Evolutionary conservation across 768 basidiomycete genomes (phyloP).

Genomic region (Tephrocybe sp.): DNA sequence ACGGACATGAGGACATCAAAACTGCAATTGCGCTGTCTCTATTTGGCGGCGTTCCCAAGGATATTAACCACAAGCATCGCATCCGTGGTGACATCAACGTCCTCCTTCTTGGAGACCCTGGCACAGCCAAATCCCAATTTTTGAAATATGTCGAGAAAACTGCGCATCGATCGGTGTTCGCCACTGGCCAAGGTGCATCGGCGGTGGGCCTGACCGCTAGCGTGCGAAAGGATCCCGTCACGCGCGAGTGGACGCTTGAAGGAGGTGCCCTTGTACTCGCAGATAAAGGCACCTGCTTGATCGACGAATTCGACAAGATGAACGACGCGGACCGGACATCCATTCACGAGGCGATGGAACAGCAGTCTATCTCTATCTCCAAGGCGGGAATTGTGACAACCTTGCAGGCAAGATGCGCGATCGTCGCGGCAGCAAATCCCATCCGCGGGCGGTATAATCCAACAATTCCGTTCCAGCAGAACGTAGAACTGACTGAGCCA

Average conservation of each 20-base stretch:
- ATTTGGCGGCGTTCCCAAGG: slow-evolving; percentile 92
- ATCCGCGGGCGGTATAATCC: slow-evolving; percentile 97
- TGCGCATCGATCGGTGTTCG: slow-evolving; percentile 95
- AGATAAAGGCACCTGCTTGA: slow-evolving; percentile 96
- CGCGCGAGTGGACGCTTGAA: slow-evolving; percentile 97
- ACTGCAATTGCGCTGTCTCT: slow-evolving; percentile 94
- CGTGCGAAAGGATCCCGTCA: slow-evolving; percentile 97
- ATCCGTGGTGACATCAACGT: slow-evolving; percentile 99
- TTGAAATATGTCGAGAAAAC: slow-evolving; percentile 99
- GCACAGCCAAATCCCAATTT: slow-evolving; percentile 99
- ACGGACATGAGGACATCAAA: slow-evolving; percentile 99
- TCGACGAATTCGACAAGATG: slow-evolving; percentile 99
- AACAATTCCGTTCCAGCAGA: slow-evolving; percentile 97
- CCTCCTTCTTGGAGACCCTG: slow-evolving; percentile 94
- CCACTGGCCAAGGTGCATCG: slow-evolving; percentile 96
- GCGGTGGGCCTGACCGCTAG: slow-evolving; percentile 98
- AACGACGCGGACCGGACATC: slow-evolving; percentile 97
- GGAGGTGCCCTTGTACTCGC: slow-evolving; percentile 98
- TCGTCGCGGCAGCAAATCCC: slow-evolving; percentile 97
- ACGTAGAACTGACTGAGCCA: slow-evolving; percentile 97
- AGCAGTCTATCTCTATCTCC: slow-evolving; percentile 98
- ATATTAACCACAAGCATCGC: slow-evolving; percentile 94
- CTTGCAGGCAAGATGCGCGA: slow-evolving; percentile 94
- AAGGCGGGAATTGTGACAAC: slow-evolving; percentile 99
- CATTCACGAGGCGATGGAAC: slow-evolving; percentile 99